Base-by-base conservation (phyloP, 768 basidiomycete genomes). In the Trametes cubensis region DNA sequence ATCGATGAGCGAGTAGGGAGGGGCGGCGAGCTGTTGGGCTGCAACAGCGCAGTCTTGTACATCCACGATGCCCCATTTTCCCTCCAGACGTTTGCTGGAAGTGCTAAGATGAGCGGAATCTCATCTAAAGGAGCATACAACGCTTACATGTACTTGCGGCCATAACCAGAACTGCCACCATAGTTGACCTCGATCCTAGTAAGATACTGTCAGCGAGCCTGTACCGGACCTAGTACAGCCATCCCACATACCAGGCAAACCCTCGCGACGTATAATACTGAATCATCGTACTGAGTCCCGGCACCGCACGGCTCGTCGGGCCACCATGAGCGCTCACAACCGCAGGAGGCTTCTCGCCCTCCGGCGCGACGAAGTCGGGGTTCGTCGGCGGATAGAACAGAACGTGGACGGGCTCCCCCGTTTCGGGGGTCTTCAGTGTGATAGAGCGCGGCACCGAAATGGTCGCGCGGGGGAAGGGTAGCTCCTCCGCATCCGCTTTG, bases 61-160 rank as follows among this genome's bases (percentile, higher is more conserved):
- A 66, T 94, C 92, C 8, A 86, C 81, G 15, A 91, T 66, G 4
- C 91, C 92, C 92, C 92, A 94, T 14, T 83, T 75, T 6, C 78
- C 81, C 41, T 77, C 76, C 3, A 94, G 83, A 17, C 87, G 81
- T 55, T 81, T 79, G 60, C 76, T 77, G 63, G 23, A 0, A 15
- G 30, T 20, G 20, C n/a, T n/a, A n/a, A n/a, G n/a, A n/a, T n/a
- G n/a, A n/a, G n/a, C n/a, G n/a, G n/a, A n/a, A n/a, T n/a, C n/a
- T n/a, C n/a, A n/a, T n/a, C n/a, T n/a, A n/a, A n/a, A n/a, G n/a
- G n/a, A n/a, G n/a, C n/a, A 23, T 18, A 18, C 17, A 21, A 30
- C 25, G 21, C 78, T 57, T 59, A 79, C 79, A 82, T 83, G 69
- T 90, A 93, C 46, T 77, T 75, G 4, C 88, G 81, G 0, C 92